These are phyloP conservation scores for Plenodomus lindquistii DNA, from an alignment of 2,329 filamentous ascomycete species.

Conservation along the genomic window DNA sequence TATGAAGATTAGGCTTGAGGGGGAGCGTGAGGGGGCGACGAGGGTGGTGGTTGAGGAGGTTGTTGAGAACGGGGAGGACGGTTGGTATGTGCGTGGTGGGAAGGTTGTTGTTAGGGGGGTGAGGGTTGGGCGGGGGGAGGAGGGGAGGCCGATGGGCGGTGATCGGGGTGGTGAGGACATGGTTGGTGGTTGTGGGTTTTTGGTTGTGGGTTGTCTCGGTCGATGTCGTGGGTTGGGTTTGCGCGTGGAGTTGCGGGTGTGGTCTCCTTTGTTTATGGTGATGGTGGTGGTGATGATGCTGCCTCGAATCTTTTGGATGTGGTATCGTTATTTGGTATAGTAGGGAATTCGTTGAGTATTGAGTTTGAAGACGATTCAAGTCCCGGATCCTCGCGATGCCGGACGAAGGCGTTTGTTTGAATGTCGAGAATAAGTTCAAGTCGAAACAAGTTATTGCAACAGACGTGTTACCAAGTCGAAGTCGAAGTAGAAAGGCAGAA, in stretches of 20 bases:
- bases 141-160: slow-evolving; percentile 25
- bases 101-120: slow-evolving; percentile 26
- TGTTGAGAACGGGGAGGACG: slow-evolving; percentile 19
- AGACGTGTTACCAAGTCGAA: slow-evolving; percentile 13
- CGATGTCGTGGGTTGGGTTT: slow-evolving; percentile 8
- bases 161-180: slow-evolving; percentile 17
- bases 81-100: slow-evolving; percentile 7
- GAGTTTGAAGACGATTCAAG: too few species aligned
- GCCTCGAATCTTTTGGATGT: too few species aligned
- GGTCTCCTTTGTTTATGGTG: too few species aligned
- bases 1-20: slow-evolving; percentile 37
- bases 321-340: too few species aligned
- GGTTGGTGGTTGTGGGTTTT: neutral
- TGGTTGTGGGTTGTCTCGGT: neutral
- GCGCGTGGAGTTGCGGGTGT: slow-evolving; percentile 5
- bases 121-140: slow-evolving; percentile 27
- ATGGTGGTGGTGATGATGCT: too few species aligned
- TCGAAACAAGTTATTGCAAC: slow-evolving; percentile 4
- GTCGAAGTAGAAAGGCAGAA: slow-evolving; percentile 8
- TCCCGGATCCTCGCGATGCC: neutral
- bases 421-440: slow-evolving; percentile 13
- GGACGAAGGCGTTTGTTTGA: slow-evolving; percentile 9
- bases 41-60: slow-evolving; percentile 13
- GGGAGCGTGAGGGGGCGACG: slow-evolving; percentile 19
- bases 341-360: too few species aligned